phyloP scores from a whole-genome alignment of 192 early-diverging fungal species.

The Gryganskiella cystojenkinii region DNA sequence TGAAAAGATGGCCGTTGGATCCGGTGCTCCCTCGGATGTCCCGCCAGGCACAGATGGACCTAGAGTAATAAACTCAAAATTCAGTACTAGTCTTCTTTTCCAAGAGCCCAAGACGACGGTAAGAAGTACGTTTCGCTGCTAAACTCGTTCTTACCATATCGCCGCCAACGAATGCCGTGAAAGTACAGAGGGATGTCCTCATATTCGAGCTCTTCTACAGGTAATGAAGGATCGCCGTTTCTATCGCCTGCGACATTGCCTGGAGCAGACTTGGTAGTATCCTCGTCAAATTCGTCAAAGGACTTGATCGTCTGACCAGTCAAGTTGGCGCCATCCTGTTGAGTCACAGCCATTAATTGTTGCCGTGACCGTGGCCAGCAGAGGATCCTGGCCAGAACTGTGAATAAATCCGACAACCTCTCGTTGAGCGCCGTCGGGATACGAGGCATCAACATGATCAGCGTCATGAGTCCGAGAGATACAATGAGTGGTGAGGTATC shows the following conservation, averaged over 20 bases:
- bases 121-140: no score
- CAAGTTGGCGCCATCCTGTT: slow-evolving; percentile 22
- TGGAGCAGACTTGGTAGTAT: not conserved
- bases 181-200: slow-evolving; percentile 31
- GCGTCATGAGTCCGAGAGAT: slow-evolving; percentile 60
- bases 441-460: slow-evolving; percentile 65
- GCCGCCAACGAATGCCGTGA: slow-evolving; percentile 46
- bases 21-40: slow-evolving; percentile 57
- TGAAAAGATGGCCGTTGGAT: slow-evolving; percentile 66
- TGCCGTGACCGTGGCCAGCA: slow-evolving; percentile 63
- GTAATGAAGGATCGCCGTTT: not conserved
- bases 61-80: slow-evolving; percentile 4
- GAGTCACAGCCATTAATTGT: slow-evolving; percentile 42
- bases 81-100: no score
- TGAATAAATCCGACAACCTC: slow-evolving; percentile 57
- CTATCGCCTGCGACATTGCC: not conserved
- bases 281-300: slow-evolving; percentile 43
- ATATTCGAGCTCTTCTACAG: slow-evolving; percentile 19
- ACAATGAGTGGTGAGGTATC: slow-evolving; percentile 64
- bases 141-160: slow-evolving; percentile 38
- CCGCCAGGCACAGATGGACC: slow-evolving; percentile 26
- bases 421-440: slow-evolving; percentile 58
- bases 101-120: no score
- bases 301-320: slow-evolving; percentile 41
- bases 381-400: slow-evolving; percentile 62